Conservation (phyloP, 352 stramenopile genomes). For the Phytophthora meadii region DNA sequence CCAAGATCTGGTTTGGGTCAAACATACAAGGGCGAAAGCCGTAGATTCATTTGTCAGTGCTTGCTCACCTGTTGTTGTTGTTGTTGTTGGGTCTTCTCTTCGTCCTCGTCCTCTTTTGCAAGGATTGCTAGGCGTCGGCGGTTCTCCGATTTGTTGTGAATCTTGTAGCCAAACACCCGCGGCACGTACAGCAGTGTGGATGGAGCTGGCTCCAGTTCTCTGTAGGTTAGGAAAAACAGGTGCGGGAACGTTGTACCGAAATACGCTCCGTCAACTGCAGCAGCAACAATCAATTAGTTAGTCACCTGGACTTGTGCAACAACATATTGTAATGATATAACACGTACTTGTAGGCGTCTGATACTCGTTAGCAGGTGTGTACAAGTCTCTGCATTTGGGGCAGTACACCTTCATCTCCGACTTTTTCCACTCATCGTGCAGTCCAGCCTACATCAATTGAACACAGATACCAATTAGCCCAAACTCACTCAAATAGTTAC, state of each 20-base stretch:
- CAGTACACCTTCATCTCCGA: slow-evolving; percentile 93
- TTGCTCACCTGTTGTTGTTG: slow-evolving; percentile 76
- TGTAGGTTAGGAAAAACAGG: slow-evolving; percentile 98
- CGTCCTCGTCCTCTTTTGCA: slow-evolving; percentile 82
- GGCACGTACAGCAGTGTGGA: slow-evolving; percentile 90
- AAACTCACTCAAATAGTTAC: slow-evolving; percentile 9
- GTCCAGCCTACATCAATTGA: slow-evolving; percentile 57
- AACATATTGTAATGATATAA: slow-evolving; percentile 3
- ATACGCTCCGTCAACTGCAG: slow-evolving; percentile 95
- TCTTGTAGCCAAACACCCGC: slow-evolving; percentile 93
- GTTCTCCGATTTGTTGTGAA: slow-evolving; percentile 89
- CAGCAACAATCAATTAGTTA: slow-evolving; percentile 9
- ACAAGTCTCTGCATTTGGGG: slow-evolving; percentile 89
- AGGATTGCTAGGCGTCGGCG: slow-evolving; percentile 82
- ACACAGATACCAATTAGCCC: neutral
- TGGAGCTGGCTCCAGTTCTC: slow-evolving; percentile 87
- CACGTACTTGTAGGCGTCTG: slow-evolving; percentile 81
- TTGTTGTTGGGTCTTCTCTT: slow-evolving; percentile 72
- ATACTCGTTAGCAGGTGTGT: slow-evolving; percentile 86
- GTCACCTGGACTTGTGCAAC: neutral
- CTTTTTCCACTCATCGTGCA: slow-evolving; percentile 91
- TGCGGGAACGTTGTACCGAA: slow-evolving; percentile 99
- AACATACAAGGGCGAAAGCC: slow-evolving; percentile 34
- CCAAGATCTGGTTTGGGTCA: slow-evolving; percentile 7
- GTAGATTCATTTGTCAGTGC: slow-evolving; percentile 42